These are phyloP conservation scores for Aspergillus candidus DNA, from an alignment of 2,329 filamentous ascomycete species.

Conservation along the genomic window DNA sequence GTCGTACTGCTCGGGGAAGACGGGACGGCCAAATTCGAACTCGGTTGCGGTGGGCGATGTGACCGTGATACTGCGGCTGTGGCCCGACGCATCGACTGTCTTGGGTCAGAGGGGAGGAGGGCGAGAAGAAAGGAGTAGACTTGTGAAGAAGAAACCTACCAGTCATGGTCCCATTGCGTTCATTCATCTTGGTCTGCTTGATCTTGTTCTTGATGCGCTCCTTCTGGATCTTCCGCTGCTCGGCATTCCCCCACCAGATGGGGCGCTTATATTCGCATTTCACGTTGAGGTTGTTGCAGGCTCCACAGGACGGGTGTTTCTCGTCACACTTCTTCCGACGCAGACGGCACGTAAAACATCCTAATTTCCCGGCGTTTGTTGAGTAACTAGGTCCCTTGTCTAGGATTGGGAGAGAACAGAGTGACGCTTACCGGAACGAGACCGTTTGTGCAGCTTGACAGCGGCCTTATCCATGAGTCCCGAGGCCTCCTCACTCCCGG, in stretches of 20 bases:
- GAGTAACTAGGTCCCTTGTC: too few relatives aligned
- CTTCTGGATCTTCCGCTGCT: conserved; percentile 76
- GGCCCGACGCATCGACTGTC: conserved; percentile 12
- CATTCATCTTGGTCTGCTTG: conserved; percentile 86
- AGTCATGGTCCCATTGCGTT: conserved; percentile 61
- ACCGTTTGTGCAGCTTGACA: too few relatives aligned
- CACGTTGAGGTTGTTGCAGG: conserved; percentile 66
- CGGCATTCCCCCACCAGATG: conserved; percentile 93
- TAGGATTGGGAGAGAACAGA: too few relatives aligned
- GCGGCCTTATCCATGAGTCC: too few relatives aligned
- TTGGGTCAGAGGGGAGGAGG: conserved; percentile 6
- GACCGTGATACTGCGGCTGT: conserved; percentile 12
- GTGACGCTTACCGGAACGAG: too few relatives aligned
- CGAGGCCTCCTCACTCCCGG: too few relatives aligned
- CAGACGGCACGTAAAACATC: conserved; percentile 61
- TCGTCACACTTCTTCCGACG: conserved; percentile 66
- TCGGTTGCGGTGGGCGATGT: conserved; percentile 62
- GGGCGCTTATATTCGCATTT: conserved; percentile 93
- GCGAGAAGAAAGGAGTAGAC: not conserved
- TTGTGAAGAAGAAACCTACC: conserved; percentile 20
- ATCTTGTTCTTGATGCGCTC: conserved; percentile 94
- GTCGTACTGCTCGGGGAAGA: conserved; percentile 42
- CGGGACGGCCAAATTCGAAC: conserved; percentile 63
- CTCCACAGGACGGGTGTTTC: conserved; percentile 54
- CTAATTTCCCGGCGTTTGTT: conserved; percentile 28